Base-by-base conservation (phyloP, 2,329 filamentous ascomycete genomes). In the Claviceps pusilla region DNA sequence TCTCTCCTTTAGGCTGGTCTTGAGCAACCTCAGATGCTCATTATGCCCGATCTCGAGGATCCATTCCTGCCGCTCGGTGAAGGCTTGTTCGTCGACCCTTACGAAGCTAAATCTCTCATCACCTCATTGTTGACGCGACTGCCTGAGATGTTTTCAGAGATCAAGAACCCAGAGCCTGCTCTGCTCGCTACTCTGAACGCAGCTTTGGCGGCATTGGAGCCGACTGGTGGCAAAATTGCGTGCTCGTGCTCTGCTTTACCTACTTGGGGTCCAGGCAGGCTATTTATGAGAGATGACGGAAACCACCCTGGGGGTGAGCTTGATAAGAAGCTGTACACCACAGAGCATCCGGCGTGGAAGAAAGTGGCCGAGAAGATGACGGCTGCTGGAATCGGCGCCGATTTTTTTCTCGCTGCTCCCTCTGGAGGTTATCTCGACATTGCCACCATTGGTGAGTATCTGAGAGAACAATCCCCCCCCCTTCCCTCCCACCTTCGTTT, bases 11-110 rank as follows among this genome's bases (percentile, higher is more conserved):
- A 88, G 83, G 71, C 89, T 42, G 78, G 78, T 45, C 74, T 96
- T 46, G 85, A 93, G 54, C 83, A 89, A 70, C 89, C 93, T 10
- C 93, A 98, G 66, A 96, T 98, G 89, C 82, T 98, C 75, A 90
- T 98, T 51, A 95, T 98, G 88, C 87, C 93, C 3, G 93, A 98
- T 65, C 79, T 98, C 50, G 90, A 97, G 63, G 93, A 98, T 60
- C 93, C 93, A 0, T 98, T 98, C 66, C 83, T 97, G 16, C 90
- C 93, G 3, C 75, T 98, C 19, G 89, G 87, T 58, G 87, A 95
- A 55, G 90, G 91, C 16, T 76, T 98, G 10, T 97, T 97, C 67
- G 91, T 97, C 16, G 91, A 98, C 67, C 89, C 93, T 1, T 84
- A 89, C 62, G 88, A 95, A 67, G 93, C 89, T 48, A 91, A 86